Conservation (phyloP, 805 yeast genomes). For the Candida nemodendra region DNA sequence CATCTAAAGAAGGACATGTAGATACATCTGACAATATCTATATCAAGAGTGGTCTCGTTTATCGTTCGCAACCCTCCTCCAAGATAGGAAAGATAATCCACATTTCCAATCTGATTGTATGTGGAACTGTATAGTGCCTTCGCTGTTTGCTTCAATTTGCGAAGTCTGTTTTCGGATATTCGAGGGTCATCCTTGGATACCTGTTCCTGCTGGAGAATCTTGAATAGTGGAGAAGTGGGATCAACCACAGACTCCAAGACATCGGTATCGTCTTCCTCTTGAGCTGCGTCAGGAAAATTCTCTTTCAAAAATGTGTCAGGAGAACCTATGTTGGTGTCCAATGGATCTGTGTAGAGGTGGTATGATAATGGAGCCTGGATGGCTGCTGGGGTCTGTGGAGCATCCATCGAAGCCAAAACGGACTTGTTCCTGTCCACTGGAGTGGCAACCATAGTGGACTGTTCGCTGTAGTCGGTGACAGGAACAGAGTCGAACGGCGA, state of each 20-base stretch:
- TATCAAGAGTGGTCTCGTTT: conserved; percentile 32
- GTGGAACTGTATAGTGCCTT: conserved; percentile 32
- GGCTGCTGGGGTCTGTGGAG: neutral
- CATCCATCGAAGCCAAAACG: neutral
- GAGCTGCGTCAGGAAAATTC: neutral
- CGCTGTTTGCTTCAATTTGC: conserved; percentile 26
- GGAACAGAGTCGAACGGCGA: neutral
- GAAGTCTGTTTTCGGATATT: conserved; percentile 5
- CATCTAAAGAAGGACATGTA: conserved; percentile 48
- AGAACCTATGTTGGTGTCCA: neutral
- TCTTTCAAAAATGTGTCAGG: neutral
- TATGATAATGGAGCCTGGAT: too few relatives aligned
- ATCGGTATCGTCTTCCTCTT: neutral
- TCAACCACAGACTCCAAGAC: conserved; percentile 2
- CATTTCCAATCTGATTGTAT: conserved; percentile 22
- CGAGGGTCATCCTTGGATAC: conserved; percentile 9
- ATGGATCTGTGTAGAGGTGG: neutral
- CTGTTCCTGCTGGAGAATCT: neutral
- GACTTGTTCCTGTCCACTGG: neutral
- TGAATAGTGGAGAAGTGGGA: conserved; percentile 10
- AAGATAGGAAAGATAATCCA: conserved; percentile 26
- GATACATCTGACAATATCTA: conserved; percentile 37
- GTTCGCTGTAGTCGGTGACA: conserved; percentile 1
- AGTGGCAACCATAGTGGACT: conserved; percentile 1
- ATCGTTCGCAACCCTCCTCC: conserved; percentile 24